Evolutionary conservation across 805 yeast genomes (phyloP), one percentile per base, ranked within the genome.

Genomic region (Saccharomyces cerevisiae): DNA sequence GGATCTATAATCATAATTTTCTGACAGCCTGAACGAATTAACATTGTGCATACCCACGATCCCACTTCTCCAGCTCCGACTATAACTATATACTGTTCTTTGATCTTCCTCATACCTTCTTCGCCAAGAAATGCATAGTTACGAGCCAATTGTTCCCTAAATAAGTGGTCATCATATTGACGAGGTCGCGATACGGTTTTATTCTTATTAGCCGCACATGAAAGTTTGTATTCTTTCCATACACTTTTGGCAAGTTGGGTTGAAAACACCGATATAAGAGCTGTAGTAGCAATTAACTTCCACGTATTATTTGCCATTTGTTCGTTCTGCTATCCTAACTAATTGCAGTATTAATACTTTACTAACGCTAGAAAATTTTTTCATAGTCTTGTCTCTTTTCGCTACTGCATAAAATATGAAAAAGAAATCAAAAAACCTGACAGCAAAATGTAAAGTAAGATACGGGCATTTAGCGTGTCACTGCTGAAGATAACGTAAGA

Each of bases 11-110:
- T 76, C 59, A 89, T 77, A 49, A 90, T 64, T 56, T 79, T 78
- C 28, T 85, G 84, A 30, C 90, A 83, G 9, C 97, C 97, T 17
- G 94, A 85, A 61, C 97, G 80, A 2, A 85, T 84, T 53, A 90
- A 76, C 85, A 92, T 87, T 6, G 92, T 83, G 14, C 84, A 81
- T 30, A 83, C 92, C 89, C 96, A 89, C 0, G 96, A 89, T 0
- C 97, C 97, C 41, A 90, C 97, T 52, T 97, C 97, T 51, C 97
- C 97, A 28, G 89, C 90, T n/a, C 97, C 97, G 11, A 80, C 82
- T n/a, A 90, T 84, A 1, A 88, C 85, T 1, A 89, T 79, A 52
- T 78, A 76, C 61, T 87, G 83, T 11, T 74, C 70, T 51, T 96
- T 79, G 13, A 91, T 79, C 53, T 79, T 80, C 9, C 68, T 65